Percentiles rank a stretch among this genome's conserved stretches.
Evolutionary conservation across 2,329 filamentous ascomycete genomes (phyloP).

Genomic region (Madurella mycetomatis): DNA sequence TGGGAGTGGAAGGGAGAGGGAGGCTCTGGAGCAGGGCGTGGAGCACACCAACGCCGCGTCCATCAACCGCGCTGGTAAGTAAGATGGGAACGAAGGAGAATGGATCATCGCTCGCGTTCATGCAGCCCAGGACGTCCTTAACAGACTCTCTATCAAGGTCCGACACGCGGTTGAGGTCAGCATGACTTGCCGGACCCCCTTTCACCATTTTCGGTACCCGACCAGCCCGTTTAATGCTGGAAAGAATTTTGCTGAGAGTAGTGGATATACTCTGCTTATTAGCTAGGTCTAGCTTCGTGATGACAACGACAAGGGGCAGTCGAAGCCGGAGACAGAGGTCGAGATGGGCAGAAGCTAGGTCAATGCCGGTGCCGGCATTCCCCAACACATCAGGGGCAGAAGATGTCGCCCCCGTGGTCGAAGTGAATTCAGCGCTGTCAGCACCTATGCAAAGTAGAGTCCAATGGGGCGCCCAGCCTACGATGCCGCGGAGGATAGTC

Average conservation of each 20-base stretch:
- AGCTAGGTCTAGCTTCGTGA: slow-evolving; percentile 88
- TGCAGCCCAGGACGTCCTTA: slow-evolving; percentile 48
- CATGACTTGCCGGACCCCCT: slow-evolving; percentile 43
- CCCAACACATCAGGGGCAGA: slow-evolving; percentile 49
- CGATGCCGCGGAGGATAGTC: slow-evolving; percentile 81
- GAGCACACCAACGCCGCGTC: slow-evolving; percentile 72
- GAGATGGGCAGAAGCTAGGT: slow-evolving; percentile 74
- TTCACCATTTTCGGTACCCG: slow-evolving; percentile 71
- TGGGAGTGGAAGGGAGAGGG: slow-evolving; percentile 59
- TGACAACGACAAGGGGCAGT: slow-evolving; percentile 71
- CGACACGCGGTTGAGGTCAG: slow-evolving; percentile 55
- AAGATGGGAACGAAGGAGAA: slow-evolving; percentile 71
- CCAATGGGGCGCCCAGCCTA: slow-evolving; percentile 96
- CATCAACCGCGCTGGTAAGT: slow-evolving; percentile 81
- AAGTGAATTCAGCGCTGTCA: slow-evolving; percentile 56
- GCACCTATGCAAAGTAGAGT: slow-evolving; percentile 82
- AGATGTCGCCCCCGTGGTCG: slow-evolving; percentile 41
- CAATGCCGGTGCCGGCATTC: slow-evolving; percentile 53
- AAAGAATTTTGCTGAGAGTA: slow-evolving; percentile 69
- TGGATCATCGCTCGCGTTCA: slow-evolving; percentile 41
- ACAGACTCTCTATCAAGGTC: slow-evolving; percentile 54
- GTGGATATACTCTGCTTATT: slow-evolving; percentile 66
- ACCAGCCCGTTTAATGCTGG: slow-evolving; percentile 70
- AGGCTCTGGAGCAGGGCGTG: slow-evolving; percentile 77
- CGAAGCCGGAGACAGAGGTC: slow-evolving; percentile 78